These are phyloP conservation scores for Yamadazyma akitaensis DNA, from an alignment of 805 yeast genomes.

Conservation along the genomic window DNA sequence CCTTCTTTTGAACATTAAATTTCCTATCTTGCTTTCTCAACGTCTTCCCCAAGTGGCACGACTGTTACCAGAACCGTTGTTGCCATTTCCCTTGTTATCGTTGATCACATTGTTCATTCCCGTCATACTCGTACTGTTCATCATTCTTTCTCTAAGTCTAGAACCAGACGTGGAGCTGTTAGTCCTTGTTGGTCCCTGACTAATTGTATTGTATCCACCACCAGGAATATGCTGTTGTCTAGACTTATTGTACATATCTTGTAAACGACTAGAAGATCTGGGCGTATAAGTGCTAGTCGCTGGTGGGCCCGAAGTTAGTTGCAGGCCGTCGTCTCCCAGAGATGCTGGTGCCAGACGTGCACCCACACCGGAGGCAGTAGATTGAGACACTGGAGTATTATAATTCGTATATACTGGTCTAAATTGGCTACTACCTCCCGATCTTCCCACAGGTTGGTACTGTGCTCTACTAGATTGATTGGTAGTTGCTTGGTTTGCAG, in stretches of 20 bases:
- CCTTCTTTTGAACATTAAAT: too few relatives aligned
- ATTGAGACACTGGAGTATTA: slow-evolving; percentile 6
- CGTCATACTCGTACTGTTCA: slow-evolving; percentile 16
- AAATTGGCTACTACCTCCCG: slow-evolving; percentile 14
- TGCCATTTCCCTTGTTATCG: background rate
- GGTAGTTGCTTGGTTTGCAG: background rate
- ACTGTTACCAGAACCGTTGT: slow-evolving; percentile 3
- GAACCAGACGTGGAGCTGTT: slow-evolving; percentile 27
- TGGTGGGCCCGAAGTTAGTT: slow-evolving; percentile 1
- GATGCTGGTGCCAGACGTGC: background rate
- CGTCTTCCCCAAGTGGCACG: slow-evolving; percentile 12
- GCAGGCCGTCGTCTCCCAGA: background rate
- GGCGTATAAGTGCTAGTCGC: slow-evolving; percentile 22
- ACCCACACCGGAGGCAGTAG: background rate
- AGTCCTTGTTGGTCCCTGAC: slow-evolving; percentile 19
- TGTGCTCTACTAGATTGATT: background rate
- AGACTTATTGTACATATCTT: slow-evolving; percentile 39
- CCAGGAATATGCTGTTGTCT: slow-evolving; percentile 37
- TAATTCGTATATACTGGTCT: slow-evolving; percentile 27
- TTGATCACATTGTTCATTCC: slow-evolving; percentile 11
- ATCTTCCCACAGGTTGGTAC: background rate
- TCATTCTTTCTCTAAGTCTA: slow-evolving; percentile 29
- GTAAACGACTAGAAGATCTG: slow-evolving; percentile 32
- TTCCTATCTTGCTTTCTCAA: background rate
- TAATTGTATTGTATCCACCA: slow-evolving; percentile 23